Base-by-base conservation (phyloP, 164 flowering plant species). In the Berberis vulgaris region DNA sequence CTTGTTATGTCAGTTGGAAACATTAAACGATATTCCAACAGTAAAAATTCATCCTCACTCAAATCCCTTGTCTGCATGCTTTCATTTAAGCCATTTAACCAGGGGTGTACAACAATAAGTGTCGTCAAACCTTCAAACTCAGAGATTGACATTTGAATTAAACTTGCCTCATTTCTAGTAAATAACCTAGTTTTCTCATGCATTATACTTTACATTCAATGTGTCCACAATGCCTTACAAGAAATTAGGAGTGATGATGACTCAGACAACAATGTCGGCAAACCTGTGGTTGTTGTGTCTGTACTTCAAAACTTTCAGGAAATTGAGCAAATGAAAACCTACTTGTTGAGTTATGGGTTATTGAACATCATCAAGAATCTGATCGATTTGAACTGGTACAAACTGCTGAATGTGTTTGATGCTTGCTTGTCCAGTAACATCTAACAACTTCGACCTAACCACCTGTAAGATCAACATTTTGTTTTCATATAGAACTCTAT, bases 401-500 rank as follows among this genome's bases (percentile, higher is more conserved):
- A 41, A 42, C 12, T 10, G 46, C 60, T 45, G 10, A 10, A 7
- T 41, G 6, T 58, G 60, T 41, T 44, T 6, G 38, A 58, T 13
- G 45, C 60, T 43, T 43, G 46, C 44, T 58, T 58, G 60, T 40
- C 9, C n/a, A 11, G 60, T 58, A 41, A 5, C 60, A 41, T 58
- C 60, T 58, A 13, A 44, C 45, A 58, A 3, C 60, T 43, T 58
- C 5, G 45, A 58, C 6, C 60, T 44, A 58, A 58, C 45, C 43
- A 58, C 60, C 60, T 58, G 6, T n/a, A 9, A 10, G n/a, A 58
- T 2, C 40, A 7, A 57, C 7, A 57, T 2, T 7, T 41, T 12
- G 43, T 41, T 41, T 41, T 58, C 10, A 58, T 43, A 7, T 7
- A 12, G 26, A 26, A 26, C 26, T 26, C 26, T 26, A 26, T 26